Evolutionary conservation across 768 basidiomycete genomes (phyloP), one percentile per base, ranked within the genome.

Genomic region (Rhizopogon vesiculosus): DNA sequence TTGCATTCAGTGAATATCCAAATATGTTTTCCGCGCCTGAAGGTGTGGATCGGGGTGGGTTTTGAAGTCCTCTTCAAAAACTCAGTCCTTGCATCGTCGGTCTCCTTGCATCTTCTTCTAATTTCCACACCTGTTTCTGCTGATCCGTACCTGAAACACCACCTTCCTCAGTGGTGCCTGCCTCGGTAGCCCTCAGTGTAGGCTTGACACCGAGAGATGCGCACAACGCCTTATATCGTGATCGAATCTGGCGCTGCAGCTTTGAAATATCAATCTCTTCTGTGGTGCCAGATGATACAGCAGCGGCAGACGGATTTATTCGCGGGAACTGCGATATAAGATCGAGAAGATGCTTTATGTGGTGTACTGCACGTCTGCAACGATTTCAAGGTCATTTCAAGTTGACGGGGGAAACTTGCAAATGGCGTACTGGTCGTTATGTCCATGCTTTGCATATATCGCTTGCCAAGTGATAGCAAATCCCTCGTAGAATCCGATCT

Each of bases 401-500:
- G 54, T 2, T 12, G n/a, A 22, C 40, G 51, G 56, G 35, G 48
- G 25, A 42, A 54, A 50, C 49, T 45, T 12, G 35, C 49, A 42
- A 33, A 7, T 40, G 3, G 76, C 81, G 54, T 62, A 85, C 84
- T 82, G 78, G 63, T 85, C 77, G 46, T 64, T 66, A 13, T 68
- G 67, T 4, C 68, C 71, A 54, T 77, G 74, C 51, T 70, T 71
- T 19, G 70, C 62, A 42, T 74, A 74, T 52, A 90, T 71, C 2
- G 75, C 75, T 56, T 74, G 69, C 91, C 91, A 97, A 54, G 85
- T 80, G 53, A 64, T 58, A 2, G 92, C 92, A 62, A 89, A 88
- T 5, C 94, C 96, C 62, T 95, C 82, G 67, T 95, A 95, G 63
- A 87, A 98, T 2, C 91, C 94, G 12, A 99, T 80, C 69, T 99